phyloP scores from a whole-genome alignment of 306 rosid genomes.

The Phaseolus lunatus region DNA sequence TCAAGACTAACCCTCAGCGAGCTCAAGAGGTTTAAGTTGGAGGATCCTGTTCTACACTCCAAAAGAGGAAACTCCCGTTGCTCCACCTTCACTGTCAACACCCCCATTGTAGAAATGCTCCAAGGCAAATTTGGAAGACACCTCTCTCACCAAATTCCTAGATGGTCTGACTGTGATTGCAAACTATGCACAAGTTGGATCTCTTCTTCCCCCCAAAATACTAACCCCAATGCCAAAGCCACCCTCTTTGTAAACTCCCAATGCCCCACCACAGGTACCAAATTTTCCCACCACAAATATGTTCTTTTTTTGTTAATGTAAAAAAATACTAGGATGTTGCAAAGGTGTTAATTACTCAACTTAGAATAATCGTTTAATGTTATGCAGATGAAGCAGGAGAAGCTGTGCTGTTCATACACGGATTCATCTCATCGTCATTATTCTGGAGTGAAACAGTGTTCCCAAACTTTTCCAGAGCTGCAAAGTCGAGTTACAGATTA shows the following conservation, averaged over 20 bases:
- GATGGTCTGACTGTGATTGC: constrained; percentile 98
- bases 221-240: constrained; percentile 30
- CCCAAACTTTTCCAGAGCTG: constrained; percentile 66
- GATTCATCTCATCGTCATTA: constrained; percentile 85
- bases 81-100: constrained; percentile 57
- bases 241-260: constrained; percentile 71
- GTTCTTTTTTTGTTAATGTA: not conserved
- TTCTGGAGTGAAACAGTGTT: constrained; percentile 96
- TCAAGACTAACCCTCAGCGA: constrained; percentile 63
- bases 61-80: constrained; percentile 37
- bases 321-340: too few species aligned
- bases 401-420: constrained; percentile 88
- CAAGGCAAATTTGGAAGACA: constrained; percentile 64
- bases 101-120: constrained; percentile 82
- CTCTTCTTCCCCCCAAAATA: too few species aligned
- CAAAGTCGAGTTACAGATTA: constrained; percentile 65
- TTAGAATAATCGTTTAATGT: too few species aligned
- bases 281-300: not conserved
- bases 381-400: constrained; percentile 54
- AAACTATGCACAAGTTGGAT: constrained; percentile 70
- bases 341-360: too few species aligned
- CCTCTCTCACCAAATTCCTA: constrained; percentile 49
- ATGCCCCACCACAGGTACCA: constrained; percentile 61
- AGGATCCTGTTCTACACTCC: constrained; percentile 35
- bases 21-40: constrained; percentile 51